Evolutionary conservation across 345 rosid genomes (phyloP).

Genomic region (Schrenkiella parvula): DNA sequence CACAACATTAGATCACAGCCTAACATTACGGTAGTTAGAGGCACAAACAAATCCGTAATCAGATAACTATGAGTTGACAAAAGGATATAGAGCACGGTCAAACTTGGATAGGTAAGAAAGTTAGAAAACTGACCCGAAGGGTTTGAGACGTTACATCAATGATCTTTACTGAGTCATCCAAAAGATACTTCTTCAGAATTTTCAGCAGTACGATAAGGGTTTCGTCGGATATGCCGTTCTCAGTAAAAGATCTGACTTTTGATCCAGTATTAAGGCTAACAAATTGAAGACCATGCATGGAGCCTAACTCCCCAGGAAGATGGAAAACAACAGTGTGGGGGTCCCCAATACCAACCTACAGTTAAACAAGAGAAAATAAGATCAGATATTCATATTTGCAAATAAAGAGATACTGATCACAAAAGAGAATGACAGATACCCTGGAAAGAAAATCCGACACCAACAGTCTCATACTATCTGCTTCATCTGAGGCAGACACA

Average conservation of each 20-base stretch:
- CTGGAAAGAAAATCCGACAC: conserved; percentile 85
- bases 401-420: conserved; percentile 5
- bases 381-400: neutral
- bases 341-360: conserved; percentile 86
- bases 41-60: neutral
- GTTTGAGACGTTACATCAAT: conserved; percentile 80
- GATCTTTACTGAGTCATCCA: conserved; percentile 77
- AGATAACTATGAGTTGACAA: neutral
- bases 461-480: conserved; percentile 55
- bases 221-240: conserved; percentile 57
- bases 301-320: conserved; percentile 52
- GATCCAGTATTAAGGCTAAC: conserved; percentile 31
- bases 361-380: conserved; percentile 22
- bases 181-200: conserved; percentile 72
- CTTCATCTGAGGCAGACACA: conserved; percentile 68
- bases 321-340: conserved; percentile 85
- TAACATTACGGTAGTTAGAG: neutral
- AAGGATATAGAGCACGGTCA: neutral
- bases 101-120: conserved; percentile 4
- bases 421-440: conserved; percentile 49
- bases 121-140: conserved; percentile 64
- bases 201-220: conserved; percentile 60
- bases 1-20: neutral
- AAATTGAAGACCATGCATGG: conserved; percentile 37
- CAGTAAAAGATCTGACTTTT: conserved; percentile 42